Evolutionary conservation across 1,284 basidiomycete genomes (phyloP), one percentile per base, ranked within the genome.

Genomic region (Leccinum fuscescens): DNA sequence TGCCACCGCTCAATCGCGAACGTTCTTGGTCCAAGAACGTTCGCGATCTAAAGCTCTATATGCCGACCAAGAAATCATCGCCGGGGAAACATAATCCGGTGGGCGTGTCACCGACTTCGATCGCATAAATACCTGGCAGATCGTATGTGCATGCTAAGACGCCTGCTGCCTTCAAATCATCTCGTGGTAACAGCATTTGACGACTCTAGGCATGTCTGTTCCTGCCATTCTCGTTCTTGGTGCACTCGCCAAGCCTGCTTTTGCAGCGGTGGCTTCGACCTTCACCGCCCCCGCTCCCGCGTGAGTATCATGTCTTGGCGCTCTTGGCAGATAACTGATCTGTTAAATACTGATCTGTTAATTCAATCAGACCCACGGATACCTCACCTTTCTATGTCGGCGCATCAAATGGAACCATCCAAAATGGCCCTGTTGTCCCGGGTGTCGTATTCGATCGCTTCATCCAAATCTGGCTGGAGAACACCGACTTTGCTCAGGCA

Each of bases 391-490:
- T 72, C 58, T 70, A 73, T 48, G 55, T 67, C 14, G 69, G 69
- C 22, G 55, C 64, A 22, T 62, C 65, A 14, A 73, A 73, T 49
- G 62, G 58, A 50, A 66, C 68, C 15, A 56, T 70, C 8, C 54
- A 57, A 14, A 71, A 69, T 24, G 9, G 57, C 7, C 70, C 70
- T n/a, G 1, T 50, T 29, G 68, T 72, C 17, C 8, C 69, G 0
- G 80, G 85, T 55, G 71, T 73, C 55, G 77, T 72, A 8, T 87
- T 87, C 67, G 79, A 86, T 66, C 77, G 82, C 6, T 77, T 84
- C 69, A 76, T 85, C 60, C 78, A 74, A 55, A 78, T 80, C 48
- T 83, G 80, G 80, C 69, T 85, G 39, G 84, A 86, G 69, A 86
- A 88, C 69, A 84, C 80, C 27, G 78, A 87, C 65, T 86, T 71